Conservation (phyloP, 805 yeast species). For the Blastobotrys americana region DNA sequence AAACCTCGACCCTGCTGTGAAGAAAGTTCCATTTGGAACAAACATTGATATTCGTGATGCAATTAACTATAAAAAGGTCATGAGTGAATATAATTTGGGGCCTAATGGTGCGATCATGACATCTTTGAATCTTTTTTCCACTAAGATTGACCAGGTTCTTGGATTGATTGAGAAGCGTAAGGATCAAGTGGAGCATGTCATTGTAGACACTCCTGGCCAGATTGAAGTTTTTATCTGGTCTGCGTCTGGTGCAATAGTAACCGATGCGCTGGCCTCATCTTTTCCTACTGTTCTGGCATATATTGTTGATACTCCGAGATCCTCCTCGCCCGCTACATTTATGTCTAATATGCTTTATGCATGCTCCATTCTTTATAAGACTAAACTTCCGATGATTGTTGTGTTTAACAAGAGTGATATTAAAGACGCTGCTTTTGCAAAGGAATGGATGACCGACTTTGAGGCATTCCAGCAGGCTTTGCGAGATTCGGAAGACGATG, state of each 20-base stretch:
- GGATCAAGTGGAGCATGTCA: conserved; percentile 52
- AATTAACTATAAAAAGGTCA: conserved; percentile 88
- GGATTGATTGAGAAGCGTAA: conserved; percentile 73
- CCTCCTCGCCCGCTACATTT: conserved; percentile 90
- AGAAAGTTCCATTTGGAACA: conserved; percentile 87
- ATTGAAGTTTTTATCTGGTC: conserved; percentile 98
- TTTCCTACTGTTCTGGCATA: conserved; percentile 95
- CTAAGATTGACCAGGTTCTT: conserved; percentile 94
- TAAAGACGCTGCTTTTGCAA: conserved; percentile 75
- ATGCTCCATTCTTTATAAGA: conserved; percentile 91
- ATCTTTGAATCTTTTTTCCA: conserved; percentile 80
- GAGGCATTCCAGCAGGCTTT: conserved; percentile 82
- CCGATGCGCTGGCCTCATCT: conserved; percentile 92
- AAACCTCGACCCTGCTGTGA: conserved; percentile 93
- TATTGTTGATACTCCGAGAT: conserved; percentile 93
- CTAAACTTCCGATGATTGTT: conserved; percentile 91
- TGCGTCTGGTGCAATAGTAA: conserved; percentile 92
- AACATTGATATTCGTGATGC: conserved; percentile 96
- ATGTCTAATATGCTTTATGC: conserved; percentile 98
- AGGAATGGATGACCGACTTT: conserved; percentile 96
- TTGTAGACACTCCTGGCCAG: conserved; percentile 97
- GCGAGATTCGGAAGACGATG: conserved; percentile 50
- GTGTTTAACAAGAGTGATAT: conserved; percentile 96
- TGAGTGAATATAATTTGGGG: conserved; percentile 89
- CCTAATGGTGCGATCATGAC: conserved; percentile 99